A percentile compares a stretch with the other conserved stretches of the same genome.
These are phyloP conservation scores for Dothiorella sarmentorum DNA, from an alignment of 2,329 filamentous ascomycete species.

Conservation along the genomic window DNA sequence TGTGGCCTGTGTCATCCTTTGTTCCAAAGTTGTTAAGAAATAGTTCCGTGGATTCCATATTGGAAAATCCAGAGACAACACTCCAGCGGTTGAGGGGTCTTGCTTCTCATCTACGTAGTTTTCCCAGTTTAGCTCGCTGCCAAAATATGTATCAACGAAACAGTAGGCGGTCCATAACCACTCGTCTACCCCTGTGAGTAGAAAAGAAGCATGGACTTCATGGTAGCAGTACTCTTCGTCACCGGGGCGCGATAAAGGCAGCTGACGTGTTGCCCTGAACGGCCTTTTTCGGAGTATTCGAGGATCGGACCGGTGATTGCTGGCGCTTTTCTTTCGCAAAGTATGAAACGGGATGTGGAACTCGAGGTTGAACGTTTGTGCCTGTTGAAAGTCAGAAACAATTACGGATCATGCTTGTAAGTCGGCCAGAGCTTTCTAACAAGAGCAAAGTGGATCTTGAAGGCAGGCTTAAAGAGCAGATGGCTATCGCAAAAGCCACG, in stretches of 20 bases:
- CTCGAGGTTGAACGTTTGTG: background rate
- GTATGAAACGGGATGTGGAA: background rate
- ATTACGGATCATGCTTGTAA: no score
- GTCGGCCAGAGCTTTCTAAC: no score
- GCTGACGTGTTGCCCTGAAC: background rate
- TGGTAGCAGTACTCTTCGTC: background rate
- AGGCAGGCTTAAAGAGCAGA: no score
- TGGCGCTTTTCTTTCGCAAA: background rate
- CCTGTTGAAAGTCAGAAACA: background rate
- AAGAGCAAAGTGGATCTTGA: no score
- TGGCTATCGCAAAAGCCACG: no score
- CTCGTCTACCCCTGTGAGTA: slow-evolving; percentile 17
- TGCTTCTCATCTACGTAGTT: background rate
- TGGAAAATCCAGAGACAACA: background rate
- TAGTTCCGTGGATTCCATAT: background rate
- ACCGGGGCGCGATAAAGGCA: background rate
- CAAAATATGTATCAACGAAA: slow-evolving; percentile 20
- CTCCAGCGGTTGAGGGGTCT: background rate
- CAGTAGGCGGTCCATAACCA: slow-evolving; percentile 20
- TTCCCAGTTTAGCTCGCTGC: background rate
- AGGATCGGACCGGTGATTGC: background rate
- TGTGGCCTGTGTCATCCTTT: background rate
- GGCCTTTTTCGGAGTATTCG: background rate
- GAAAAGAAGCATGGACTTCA: slow-evolving; percentile 17
- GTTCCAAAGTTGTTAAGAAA: background rate